phyloP scores from a whole-genome alignment of 192 early-diverging fungal genomes.

The Coemansia brasiliensis region DNA sequence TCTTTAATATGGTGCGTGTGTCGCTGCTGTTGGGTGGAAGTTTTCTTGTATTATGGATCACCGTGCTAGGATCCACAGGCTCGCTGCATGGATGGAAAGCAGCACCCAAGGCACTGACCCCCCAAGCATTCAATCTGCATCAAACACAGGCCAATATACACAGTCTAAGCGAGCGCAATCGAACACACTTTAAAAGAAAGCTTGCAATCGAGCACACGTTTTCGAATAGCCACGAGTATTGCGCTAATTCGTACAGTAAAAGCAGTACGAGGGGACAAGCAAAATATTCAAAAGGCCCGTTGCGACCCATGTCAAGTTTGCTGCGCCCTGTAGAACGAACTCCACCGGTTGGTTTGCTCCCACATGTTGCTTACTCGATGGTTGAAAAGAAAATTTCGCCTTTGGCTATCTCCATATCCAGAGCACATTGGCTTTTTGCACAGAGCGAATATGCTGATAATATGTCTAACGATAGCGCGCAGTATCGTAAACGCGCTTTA shows the following conservation, averaged over 20 bases:
- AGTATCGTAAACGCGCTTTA: constrained; percentile 40
- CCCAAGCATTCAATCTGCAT: constrained; percentile 20
- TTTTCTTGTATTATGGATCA: constrained; percentile 33
- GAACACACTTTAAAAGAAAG: too few species aligned
- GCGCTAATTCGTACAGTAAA: neutral
- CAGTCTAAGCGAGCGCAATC: too few species aligned
- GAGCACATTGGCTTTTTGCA: neutral
- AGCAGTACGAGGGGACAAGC: neutral
- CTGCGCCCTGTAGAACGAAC: neutral
- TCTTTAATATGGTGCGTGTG: constrained; percentile 20
- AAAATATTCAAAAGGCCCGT: neutral
- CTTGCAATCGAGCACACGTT: too few species aligned
- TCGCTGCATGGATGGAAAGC: constrained; percentile 21
- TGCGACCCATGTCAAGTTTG: constrained; percentile 1
- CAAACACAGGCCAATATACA: neutral
- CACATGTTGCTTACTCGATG: too few species aligned
- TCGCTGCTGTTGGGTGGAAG: constrained; percentile 20
- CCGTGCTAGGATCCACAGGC: constrained; percentile 29
- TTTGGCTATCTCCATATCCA: too few species aligned
- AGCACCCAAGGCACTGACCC: constrained; percentile 21
- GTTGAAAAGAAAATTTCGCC: too few species aligned
- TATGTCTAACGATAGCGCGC: constrained; percentile 1
- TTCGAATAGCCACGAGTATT: too few species aligned
- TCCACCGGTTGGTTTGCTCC: too few species aligned
- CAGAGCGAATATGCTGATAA: too few species aligned